phyloP scores from a whole-genome alignment of 352 stramenopile genomes.

The Phytophthora syringae region DNA sequence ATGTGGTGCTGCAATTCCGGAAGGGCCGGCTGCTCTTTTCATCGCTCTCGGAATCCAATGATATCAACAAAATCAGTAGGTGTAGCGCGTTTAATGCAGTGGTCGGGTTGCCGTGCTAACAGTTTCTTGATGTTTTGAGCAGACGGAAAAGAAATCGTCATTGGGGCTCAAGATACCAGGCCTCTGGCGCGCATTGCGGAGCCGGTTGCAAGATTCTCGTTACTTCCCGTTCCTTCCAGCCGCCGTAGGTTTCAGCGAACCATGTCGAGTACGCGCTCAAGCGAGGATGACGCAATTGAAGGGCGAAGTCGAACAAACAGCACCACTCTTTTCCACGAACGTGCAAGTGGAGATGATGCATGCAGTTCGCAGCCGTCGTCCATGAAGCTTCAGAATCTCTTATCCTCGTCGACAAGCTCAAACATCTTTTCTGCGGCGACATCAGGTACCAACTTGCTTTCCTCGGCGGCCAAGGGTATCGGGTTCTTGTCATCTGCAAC shows the following conservation, averaged over 20 bases:
- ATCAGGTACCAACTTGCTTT: constrained; percentile 66
- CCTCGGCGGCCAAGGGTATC: constrained; percentile 82
- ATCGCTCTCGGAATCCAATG: constrained; percentile 80
- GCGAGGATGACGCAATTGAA: constrained; percentile 34
- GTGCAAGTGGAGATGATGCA: constrained; percentile 27
- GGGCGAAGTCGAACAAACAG: constrained; percentile 38
- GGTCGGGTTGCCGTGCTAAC: constrained; percentile 13
- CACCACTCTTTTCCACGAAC: constrained; percentile 52
- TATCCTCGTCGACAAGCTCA: constrained; percentile 69
- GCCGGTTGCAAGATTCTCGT: constrained; percentile 79
- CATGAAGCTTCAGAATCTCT: constrained; percentile 67
- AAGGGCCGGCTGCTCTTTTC: constrained; percentile 89
- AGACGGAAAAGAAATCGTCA: constrained; percentile 82
- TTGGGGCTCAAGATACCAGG: constrained; percentile 69
- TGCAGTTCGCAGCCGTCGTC: constrained; percentile 43
- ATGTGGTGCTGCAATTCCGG: constrained; percentile 87
- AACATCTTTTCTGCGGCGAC: constrained; percentile 73
- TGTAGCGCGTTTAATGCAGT: constrained; percentile 1
- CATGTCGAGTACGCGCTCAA: constrained; percentile 40
- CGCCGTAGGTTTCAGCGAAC: constrained; percentile 61
- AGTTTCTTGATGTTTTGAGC: constrained; percentile 11
- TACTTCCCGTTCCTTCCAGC: constrained; percentile 74
- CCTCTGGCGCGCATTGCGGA: constrained; percentile 76
- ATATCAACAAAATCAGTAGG: constrained; percentile 88
- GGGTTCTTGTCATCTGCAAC: constrained; percentile 83